These are phyloP conservation scores for Naumovozyma castellii DNA, from an alignment of 805 yeast genomes.

Conservation along the genomic window DNA sequence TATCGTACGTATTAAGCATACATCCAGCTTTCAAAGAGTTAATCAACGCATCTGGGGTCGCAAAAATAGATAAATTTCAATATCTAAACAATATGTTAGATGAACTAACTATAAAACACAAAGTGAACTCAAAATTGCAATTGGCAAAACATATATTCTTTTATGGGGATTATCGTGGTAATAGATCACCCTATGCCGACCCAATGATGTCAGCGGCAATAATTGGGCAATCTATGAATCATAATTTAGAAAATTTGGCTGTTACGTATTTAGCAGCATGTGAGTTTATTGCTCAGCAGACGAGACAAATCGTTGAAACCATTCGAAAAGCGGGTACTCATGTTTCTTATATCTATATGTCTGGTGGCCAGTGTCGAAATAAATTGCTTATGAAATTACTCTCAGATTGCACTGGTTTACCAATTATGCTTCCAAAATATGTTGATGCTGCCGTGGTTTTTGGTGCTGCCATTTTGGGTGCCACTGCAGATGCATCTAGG, in stretches of 20 bases:
- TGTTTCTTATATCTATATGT: slow-evolving; percentile 69
- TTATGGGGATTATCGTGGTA: slow-evolving; percentile 95
- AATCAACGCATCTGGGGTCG: slow-evolving; percentile 53
- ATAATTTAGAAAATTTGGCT: slow-evolving; percentile 75
- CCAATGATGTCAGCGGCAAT: slow-evolving; percentile 86
- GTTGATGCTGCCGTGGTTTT: slow-evolving; percentile 96
- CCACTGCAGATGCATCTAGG: slow-evolving; percentile 47
- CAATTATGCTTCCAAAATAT: slow-evolving; percentile 86
- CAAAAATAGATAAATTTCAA: slow-evolving; percentile 70
- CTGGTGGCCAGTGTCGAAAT: slow-evolving; percentile 96
- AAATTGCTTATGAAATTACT: slow-evolving; percentile 78
- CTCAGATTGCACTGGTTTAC: slow-evolving; percentile 88
- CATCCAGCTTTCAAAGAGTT: slow-evolving; percentile 84
- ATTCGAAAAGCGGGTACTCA: slow-evolving; percentile 75
- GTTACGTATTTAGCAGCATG: slow-evolving; percentile 84
- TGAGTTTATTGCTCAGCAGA: slow-evolving; percentile 95
- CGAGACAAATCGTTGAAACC: slow-evolving; percentile 84
- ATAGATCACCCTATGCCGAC: slow-evolving; percentile 96
- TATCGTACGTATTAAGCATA: slow-evolving; percentile 76
- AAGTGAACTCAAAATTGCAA: slow-evolving; percentile 63
- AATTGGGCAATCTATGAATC: slow-evolving; percentile 88
- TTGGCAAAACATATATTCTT: slow-evolving; percentile 79
- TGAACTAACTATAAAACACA: slow-evolving; percentile 44
- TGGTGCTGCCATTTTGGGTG: slow-evolving; percentile 92
- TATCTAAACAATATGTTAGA: slow-evolving; percentile 70